Conservation (phyloP, 225 moss, liverwort and hornwort genomes). For the Pseudisothecium myosuroides region DNA sequence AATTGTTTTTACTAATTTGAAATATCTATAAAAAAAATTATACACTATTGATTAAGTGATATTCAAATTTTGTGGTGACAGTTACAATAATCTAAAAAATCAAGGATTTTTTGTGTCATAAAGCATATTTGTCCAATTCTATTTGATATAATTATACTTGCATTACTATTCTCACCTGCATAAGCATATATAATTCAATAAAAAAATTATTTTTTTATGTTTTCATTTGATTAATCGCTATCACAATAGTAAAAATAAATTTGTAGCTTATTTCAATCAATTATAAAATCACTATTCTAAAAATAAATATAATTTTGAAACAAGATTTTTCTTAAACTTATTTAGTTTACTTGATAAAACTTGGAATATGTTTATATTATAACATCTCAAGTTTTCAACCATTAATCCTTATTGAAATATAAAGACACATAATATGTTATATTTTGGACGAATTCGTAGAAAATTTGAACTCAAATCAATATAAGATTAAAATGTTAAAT, state of each 20-base stretch:
- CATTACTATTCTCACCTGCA: fast-evolving
- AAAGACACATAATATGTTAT: fast-evolving
- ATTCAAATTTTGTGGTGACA: neutral
- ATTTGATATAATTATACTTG: neutral
- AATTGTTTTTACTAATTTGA: neutral
- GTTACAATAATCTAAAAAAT: too few relatives aligned
- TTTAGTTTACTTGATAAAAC: too few relatives aligned
- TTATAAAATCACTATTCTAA: neutral
- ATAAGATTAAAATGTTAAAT: too few relatives aligned
- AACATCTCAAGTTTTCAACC: too few relatives aligned
- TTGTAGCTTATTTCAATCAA: neutral
- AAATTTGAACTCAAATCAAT: fast-evolving
- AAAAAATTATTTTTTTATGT: fast-evolving
- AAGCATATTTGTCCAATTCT: neutral
- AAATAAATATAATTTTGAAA: neutral
- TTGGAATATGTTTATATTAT: too few relatives aligned
- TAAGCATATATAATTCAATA: too few relatives aligned
- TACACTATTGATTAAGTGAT: neutral
- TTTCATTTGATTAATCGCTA: neutral
- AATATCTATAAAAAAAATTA: neutral
- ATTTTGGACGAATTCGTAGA: fast-evolving
- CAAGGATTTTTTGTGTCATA: fast-evolving
- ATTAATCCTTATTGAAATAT: neutral
- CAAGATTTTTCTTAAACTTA: fast-evolving
- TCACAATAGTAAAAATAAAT: too few relatives aligned